These are phyloP conservation scores for Selenicereus undatus DNA, from an alignment of 148 eudicot species.

Conservation along the genomic window DNA sequence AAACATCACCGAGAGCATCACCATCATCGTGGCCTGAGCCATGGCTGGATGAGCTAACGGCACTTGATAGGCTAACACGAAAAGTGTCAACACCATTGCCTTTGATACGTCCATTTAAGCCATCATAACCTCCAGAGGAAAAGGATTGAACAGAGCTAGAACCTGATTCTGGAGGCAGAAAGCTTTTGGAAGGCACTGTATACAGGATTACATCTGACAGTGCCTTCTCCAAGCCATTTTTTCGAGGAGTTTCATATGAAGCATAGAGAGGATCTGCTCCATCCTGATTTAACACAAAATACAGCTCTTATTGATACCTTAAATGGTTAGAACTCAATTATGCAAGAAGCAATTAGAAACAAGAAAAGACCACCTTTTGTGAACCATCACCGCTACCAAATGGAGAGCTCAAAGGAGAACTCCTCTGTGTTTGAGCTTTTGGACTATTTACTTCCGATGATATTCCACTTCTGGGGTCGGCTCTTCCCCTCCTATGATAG, in stretches of 20 bases:
- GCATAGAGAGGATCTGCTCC: conserved; percentile 34
- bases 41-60: conserved; percentile 62
- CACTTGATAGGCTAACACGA: conserved; percentile 67
- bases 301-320: conserved; percentile 6
- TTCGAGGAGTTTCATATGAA: conserved; percentile 42
- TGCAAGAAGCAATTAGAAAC: conserved; percentile 1
- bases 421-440: conserved; percentile 41
- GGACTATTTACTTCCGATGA: conserved; percentile 57
- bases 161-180: conserved; percentile 34
- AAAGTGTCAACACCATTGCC: conserved; percentile 45
- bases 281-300: conserved; percentile 26
- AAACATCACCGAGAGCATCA: conserved; percentile 55
- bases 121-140: conserved; percentile 46
- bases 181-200: conserved; percentile 32
- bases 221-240: conserved; percentile 51
- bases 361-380: conserved; percentile 42
- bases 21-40: conserved; percentile 60
- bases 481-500: conserved; percentile 41
- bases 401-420: conserved; percentile 49
- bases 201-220: conserved; percentile 51
- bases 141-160: conserved; percentile 39
- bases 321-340: conserved; percentile 11
- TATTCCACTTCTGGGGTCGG: conserved; percentile 40
- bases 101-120: conserved; percentile 34
- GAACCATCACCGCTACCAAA: conserved; percentile 46